These are phyloP conservation scores for Echium plantagineum DNA, from an alignment of 257 asterid species.

Conservation along the genomic window DNA sequence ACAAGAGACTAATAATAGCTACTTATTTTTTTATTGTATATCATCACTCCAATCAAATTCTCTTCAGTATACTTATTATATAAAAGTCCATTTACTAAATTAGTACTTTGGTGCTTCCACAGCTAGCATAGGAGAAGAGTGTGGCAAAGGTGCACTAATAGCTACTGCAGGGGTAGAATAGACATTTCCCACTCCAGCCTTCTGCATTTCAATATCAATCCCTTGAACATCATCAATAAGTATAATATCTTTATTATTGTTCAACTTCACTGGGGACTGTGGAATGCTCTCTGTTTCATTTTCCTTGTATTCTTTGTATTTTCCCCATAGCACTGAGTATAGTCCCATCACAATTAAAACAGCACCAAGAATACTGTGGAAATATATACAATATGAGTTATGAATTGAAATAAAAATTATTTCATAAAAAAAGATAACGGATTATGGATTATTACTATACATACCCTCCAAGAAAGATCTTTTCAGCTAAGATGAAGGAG, in stretches of 20 bases:
- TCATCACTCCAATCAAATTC: too few species aligned
- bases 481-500: constrained; percentile 68
- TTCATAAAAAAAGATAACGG: too few species aligned
- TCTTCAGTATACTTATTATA: background rate
- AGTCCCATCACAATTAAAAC: constrained; percentile 38
- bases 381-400: background rate
- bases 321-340: constrained; percentile 48
- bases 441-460: too few species aligned
- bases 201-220: constrained; percentile 23
- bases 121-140: constrained; percentile 45
- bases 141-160: constrained; percentile 31
- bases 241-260: constrained; percentile 12
- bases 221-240: constrained; percentile 49
- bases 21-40: too few species aligned
- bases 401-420: background rate
- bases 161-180: constrained; percentile 26
- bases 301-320: constrained; percentile 42
- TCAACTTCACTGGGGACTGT: constrained; percentile 35
- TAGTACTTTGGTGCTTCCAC: constrained; percentile 35
- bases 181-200: constrained; percentile 8
- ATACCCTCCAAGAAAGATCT: constrained; percentile 78
- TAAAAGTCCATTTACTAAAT: background rate
- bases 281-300: constrained; percentile 22
- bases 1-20: too few species aligned
- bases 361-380: constrained; percentile 39